Percentiles rank a stretch among this genome's conserved stretches.
Evolutionary conservation across 129 eudicot genomes (phyloP).

Genomic region (Pseudognaphalium luteoalbum): DNA sequence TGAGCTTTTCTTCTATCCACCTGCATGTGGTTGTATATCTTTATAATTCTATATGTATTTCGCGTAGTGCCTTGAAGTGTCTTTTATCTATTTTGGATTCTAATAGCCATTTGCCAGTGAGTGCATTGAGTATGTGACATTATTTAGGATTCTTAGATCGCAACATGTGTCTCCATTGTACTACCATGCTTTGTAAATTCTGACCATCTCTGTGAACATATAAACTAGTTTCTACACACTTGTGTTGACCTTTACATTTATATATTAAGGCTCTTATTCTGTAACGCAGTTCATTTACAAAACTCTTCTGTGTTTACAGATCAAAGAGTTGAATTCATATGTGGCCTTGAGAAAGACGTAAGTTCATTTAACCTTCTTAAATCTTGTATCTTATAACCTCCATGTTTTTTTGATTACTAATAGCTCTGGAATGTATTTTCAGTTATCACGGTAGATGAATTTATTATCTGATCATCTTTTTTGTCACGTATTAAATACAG

Average conservation of each 20-base stretch:
- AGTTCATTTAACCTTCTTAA: slow-evolving; percentile 32
- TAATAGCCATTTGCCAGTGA: background rate
- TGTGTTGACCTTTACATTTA: slow-evolving; percentile 7
- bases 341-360: slow-evolving; percentile 98
- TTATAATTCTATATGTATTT: background rate
- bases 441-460: too few species aligned
- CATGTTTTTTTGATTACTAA: background rate
- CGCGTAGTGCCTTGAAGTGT: background rate
- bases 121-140: background rate
- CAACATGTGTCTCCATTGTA: too few species aligned
- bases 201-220: too few species aligned
- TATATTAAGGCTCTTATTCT: background rate
- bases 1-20: background rate
- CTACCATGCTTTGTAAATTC: too few species aligned
- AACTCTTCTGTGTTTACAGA: slow-evolving; percentile 63
- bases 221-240: background rate
- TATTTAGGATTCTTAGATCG: too few species aligned
- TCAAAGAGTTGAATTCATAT: slow-evolving; percentile 91
- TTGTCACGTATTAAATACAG: slow-evolving; percentile 40
- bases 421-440: too few species aligned
- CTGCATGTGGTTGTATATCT: background rate
- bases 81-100: background rate
- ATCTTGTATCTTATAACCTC: background rate
- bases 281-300: background rate
- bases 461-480: background rate